Percentiles rank a stretch among this genome's conserved stretches.
Evolutionary conservation across 2,329 filamentous ascomycete genomes (phyloP).

Genomic region (Chalara sp.): DNA sequence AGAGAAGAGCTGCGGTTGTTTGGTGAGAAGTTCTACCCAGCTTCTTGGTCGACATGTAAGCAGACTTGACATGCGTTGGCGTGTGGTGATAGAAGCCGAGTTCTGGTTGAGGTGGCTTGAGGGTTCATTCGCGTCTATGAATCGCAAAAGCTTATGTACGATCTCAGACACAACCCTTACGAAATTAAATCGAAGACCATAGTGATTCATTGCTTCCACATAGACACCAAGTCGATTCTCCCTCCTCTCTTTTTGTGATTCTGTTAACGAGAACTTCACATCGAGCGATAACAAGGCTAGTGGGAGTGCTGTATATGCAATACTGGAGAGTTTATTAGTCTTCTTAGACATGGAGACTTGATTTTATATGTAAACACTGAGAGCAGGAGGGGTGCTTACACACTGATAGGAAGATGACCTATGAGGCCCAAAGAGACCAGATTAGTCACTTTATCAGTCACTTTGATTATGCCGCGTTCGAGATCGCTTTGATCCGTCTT

Average conservation of each 20-base stretch:
- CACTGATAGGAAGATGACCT: neutral
- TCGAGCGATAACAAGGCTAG: neutral
- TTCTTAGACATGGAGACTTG: neutral
- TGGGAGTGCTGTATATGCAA: neutral
- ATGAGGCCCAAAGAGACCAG: neutral
- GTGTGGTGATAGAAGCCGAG: neutral
- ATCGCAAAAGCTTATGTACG: neutral
- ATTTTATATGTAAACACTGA: neutral
- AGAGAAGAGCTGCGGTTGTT: neutral
- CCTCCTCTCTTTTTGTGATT: neutral
- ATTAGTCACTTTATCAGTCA: neutral
- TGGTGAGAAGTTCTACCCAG: neutral
- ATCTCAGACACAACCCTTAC: neutral
- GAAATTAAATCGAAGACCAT: neutral
- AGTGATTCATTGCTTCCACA: neutral
- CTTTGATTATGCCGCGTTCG: neutral
- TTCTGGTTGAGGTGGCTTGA: neutral
- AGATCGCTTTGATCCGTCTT: neutral
- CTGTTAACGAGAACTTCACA: neutral
- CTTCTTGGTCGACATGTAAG: neutral
- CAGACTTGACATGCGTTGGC: neutral
- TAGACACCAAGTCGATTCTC: neutral
- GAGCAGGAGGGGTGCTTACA: neutral
- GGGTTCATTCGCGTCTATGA: neutral
- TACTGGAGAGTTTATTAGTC: neutral